Evolutionary conservation across 2,329 filamentous ascomycete genomes (phyloP), one percentile per base, ranked within the genome.

Genomic region (Juglanconis oblonga): DNA sequence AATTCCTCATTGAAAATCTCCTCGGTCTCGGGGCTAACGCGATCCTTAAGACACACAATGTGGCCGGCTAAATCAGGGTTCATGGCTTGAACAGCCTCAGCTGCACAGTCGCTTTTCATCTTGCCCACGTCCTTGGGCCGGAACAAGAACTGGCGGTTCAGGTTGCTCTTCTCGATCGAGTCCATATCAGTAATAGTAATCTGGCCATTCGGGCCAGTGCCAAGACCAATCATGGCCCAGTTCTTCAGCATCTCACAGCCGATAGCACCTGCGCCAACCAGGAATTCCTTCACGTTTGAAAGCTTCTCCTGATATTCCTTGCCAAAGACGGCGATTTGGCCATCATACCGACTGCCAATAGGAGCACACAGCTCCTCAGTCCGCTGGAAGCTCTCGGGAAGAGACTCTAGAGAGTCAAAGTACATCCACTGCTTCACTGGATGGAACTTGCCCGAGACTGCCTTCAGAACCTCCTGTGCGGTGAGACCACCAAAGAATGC

Each of bases 221-320:
- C 94, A 35, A 99, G 81, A 66, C 95, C 95, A 73, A 98, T 96
- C 93, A 99, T 96, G 40, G 96, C 94, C 93, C 95, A 99, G 76
- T 98, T 98, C 85, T 99, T 99, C 67, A 99, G 80, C 90, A 98
- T 99, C 73, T 99, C 95, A 71, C 95, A 99, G 50, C 95, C 95
- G 73, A 99, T 99, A 64, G 96, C 95, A 69, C 95, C 95, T 51
- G 95, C 92, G 67, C 95, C 95, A 60, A 99, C 95, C 58, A 99
- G 82, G 80, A 99, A 99, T 69, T 98, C 87, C 70, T 88, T 95
- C 63, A 95, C 77, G 69, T 97, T 96, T 62, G 89, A 85, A 67
- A 99, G 84, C 81, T 97, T 97, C 55, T 97, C 89, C 75, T 99
- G 95, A 75, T 88, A 99, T 64, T 97, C 91, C 69, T 85, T 89